phyloP scores from a whole-genome alignment of 2,329 filamentous ascomycete species.

The Stagonosporopsis cucurbitacearum region DNA sequence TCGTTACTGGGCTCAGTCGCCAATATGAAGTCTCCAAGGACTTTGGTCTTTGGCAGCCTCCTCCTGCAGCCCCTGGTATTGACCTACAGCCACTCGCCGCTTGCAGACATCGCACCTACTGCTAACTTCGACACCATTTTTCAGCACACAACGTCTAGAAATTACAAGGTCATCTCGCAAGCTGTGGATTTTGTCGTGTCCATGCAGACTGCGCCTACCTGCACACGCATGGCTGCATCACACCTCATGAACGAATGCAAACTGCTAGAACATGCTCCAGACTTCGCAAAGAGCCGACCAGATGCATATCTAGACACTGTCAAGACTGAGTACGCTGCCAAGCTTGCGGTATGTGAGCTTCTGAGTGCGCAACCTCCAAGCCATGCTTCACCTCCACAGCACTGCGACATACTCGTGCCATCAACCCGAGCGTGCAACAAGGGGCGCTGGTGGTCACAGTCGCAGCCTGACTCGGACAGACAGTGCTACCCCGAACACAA shows the following conservation, averaged over 20 bases:
- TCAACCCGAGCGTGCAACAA: constrained; percentile 43
- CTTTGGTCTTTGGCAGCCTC: background rate
- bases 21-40: constrained; percentile 4
- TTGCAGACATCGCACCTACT: constrained; percentile 21
- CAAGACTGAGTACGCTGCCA: constrained; percentile 66
- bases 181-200: constrained; percentile 33
- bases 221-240: constrained; percentile 60
- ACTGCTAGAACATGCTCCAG: constrained; percentile 49
- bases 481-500: constrained; percentile 46
- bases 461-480: constrained; percentile 23
- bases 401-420: constrained; percentile 59
- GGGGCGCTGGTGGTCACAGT: constrained; percentile 31
- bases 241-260: constrained; percentile 62
- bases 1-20: background rate
- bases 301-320: constrained; percentile 45
- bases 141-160: constrained; percentile 31
- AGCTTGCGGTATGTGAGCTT: constrained; percentile 69
- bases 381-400: constrained; percentile 56
- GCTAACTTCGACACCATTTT: constrained; percentile 30
- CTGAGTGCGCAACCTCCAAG: constrained; percentile 50
- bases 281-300: constrained; percentile 33
- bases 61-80: constrained; percentile 3
- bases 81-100: constrained; percentile 25
- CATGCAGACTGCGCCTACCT: constrained; percentile 47
- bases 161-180: constrained; percentile 32